These are phyloP conservation scores for Nakataea oryzae DNA, from an alignment of 2,329 filamentous ascomycete genomes.

Conservation along the genomic window DNA sequence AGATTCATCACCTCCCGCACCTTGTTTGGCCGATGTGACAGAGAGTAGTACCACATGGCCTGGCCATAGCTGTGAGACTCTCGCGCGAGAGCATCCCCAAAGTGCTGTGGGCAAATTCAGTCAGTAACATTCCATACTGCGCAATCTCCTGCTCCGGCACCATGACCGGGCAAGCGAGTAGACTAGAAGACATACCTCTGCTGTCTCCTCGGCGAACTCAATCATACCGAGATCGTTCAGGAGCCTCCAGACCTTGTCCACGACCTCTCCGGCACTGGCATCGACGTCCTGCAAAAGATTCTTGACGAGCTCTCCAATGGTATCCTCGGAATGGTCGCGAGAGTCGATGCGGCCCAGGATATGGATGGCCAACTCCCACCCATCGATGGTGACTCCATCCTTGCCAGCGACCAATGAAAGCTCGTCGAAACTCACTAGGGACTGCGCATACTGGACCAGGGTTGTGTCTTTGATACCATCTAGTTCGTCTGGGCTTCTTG, in stretches of 20 bases:
- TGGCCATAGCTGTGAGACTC: slow-evolving; percentile 72
- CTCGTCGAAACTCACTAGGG: slow-evolving; percentile 46
- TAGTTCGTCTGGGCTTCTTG: slow-evolving; percentile 45
- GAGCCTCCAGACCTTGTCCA: slow-evolving; percentile 73
- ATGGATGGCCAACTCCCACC: slow-evolving; percentile 84
- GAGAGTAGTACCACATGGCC: slow-evolving; percentile 81
- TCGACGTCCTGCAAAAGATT: slow-evolving; percentile 52
- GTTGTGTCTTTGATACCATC: slow-evolving; percentile 70
- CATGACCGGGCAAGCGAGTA: slow-evolving; percentile 6
- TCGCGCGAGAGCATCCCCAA: slow-evolving; percentile 66
- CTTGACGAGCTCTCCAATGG: slow-evolving; percentile 61
- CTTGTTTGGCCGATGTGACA: slow-evolving; percentile 68
- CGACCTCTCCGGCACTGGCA: slow-evolving; percentile 57
- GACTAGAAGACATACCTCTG: slow-evolving; percentile 52
- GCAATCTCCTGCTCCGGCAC: neutral
- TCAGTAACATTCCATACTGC: neutral
- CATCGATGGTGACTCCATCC: slow-evolving; percentile 41
- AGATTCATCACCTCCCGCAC: slow-evolving; percentile 79
- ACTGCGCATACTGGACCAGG: slow-evolving; percentile 64
- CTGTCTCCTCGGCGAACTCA: slow-evolving; percentile 68
- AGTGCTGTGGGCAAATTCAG: slow-evolving; percentile 50
- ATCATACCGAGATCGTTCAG: slow-evolving; percentile 70
- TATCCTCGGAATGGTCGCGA: slow-evolving; percentile 56
- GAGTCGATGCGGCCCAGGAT: slow-evolving; percentile 76
- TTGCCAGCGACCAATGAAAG: slow-evolving; percentile 24